These are phyloP conservation scores for Wallacemonas sp. DNA, from an alignment of 208 protist species.

Conservation along the genomic window DNA sequence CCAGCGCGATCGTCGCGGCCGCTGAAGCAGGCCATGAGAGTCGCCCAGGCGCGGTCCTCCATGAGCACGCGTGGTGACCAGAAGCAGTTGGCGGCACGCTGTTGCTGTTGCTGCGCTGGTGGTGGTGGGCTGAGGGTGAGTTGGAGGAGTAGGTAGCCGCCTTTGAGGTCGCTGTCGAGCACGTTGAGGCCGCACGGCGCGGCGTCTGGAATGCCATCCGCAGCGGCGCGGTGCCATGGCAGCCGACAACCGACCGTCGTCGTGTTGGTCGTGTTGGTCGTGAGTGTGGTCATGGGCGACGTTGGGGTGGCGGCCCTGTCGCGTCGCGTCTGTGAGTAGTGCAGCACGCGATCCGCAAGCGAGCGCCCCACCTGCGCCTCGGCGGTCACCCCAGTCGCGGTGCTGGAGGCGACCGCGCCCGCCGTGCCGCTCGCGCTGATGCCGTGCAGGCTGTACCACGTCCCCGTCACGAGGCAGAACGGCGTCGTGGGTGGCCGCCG, in stretches of 20 bases:
- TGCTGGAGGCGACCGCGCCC: background rate
- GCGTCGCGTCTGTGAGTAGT: background rate
- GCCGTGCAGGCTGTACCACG: conserved; percentile 57
- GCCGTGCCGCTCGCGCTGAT: conserved; percentile 26
- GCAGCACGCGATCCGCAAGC: background rate
- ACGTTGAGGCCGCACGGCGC: conserved; percentile 64
- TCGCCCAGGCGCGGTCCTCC: conserved; percentile 37
- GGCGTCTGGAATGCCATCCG: conserved; percentile 23
- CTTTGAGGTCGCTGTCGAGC: conserved; percentile 72
- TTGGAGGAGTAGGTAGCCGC: conserved; percentile 71
- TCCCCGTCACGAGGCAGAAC: conserved; percentile 6
- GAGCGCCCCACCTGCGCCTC: background rate
- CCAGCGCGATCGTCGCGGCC: conserved; percentile 50
- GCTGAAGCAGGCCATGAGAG: conserved; percentile 63
- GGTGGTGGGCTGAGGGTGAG: conserved; percentile 33
- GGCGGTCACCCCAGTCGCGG: background rate
- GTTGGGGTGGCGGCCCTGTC: too few species aligned
- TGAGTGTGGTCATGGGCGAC: too few species aligned
- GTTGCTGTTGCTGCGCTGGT: background rate
- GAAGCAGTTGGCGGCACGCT: background rate
- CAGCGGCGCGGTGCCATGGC: conserved; percentile 6
- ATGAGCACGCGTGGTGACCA: conserved; percentile 32
- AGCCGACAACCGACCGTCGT: too few species aligned
- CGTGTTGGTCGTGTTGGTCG: too few species aligned
- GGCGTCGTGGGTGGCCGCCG: too few species aligned